Evolutionary conservation across 495 filamentous ascomycete species (phyloP).

Genomic region (Evernia prunastri): DNA sequence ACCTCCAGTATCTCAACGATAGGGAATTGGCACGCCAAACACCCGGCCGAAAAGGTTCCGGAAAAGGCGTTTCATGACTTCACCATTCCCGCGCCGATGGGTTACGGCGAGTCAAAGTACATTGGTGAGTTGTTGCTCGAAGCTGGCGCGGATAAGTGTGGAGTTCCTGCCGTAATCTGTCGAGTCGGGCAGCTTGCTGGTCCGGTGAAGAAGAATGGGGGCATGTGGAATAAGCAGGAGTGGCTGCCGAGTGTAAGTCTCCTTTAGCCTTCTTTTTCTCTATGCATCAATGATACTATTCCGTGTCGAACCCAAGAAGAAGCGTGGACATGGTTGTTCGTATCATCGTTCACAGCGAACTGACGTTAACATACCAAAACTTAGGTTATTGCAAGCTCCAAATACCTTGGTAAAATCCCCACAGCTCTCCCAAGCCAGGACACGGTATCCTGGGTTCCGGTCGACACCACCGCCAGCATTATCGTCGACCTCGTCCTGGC

Average conservation of each 20-base stretch:
- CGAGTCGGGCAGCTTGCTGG: conserved; percentile 56
- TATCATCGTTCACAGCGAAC: neutral
- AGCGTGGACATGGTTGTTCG: neutral
- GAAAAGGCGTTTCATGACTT: conserved; percentile 18
- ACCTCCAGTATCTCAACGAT: conserved; percentile 46
- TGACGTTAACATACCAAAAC: neutral
- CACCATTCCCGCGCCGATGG: conserved; percentile 17
- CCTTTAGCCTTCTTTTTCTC: neutral
- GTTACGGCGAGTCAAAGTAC: conserved; percentile 25
- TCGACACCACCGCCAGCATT: conserved; percentile 10
- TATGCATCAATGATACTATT: neutral
- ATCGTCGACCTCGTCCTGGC: conserved; percentile 13
- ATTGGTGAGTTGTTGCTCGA: conserved; percentile 35
- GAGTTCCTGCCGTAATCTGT: conserved; percentile 41
- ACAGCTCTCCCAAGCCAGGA: neutral
- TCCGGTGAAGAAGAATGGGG: conserved; percentile 31
- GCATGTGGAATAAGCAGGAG: conserved; percentile 49
- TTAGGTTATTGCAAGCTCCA: conserved; percentile 36
- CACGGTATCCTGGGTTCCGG: conserved; percentile 13
- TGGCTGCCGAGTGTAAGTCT: conserved; percentile 43
- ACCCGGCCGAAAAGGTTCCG: conserved; percentile 13
- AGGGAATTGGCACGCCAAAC: conserved; percentile 6
- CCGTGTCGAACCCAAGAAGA: neutral
- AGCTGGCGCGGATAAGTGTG: conserved; percentile 32
- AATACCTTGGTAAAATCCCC: conserved; percentile 8